Evolutionary conservation across 805 yeast species (phyloP), one percentile per base, ranked within the genome.

Genomic region (Ogataea philodendri): DNA sequence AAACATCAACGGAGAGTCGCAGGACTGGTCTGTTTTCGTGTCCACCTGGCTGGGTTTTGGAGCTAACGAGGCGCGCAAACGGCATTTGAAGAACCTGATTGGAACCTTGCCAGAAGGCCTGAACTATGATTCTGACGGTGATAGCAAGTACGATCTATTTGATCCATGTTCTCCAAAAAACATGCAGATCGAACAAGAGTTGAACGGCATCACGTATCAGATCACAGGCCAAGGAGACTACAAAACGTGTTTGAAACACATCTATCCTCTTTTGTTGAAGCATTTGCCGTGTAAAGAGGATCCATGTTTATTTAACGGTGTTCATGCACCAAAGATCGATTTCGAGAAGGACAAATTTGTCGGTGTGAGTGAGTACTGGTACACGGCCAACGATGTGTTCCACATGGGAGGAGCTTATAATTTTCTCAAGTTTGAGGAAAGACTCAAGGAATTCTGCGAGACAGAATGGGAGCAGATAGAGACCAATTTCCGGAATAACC

Each of bases 31-130:
- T 24, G 82, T 93, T 0, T 93, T 88, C 63, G 97, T 93, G 5
- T 83, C 93, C 22, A 87, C 97, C 0, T 93, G 98, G 98, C 69
- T 93, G 8, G 97, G 97, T 1, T 93, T 86, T 62, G 98, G 98
- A 9, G 97, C 97, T 2, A 93, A 93, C 51, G 87, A 90, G 55
- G 97, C 97, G 7, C 68, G 95, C 26, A 70, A 67, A 36, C 66
- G 97, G 42, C 84, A 83, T 55, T 62, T 86, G 29, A 78, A 74
- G 30, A 54, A 56, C 10, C 55, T 84, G 35, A 67, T 83, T 10
- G 59, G 66, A 38, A 53, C 69, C 4, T 51, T 75, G 15, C 78
- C 78, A 0, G 74, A 69, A 35, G 59, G 59, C 17, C 52, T 60
- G 4, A 66, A 64, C 42, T 64, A 70, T 27, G 75, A 74, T 49